A percentile compares a stretch with the other conserved stretches of the same genome.
phyloP scores from a whole-genome alignment of 2,329 filamentous ascomycete genomes.

The Trichoderma sp. region DNA sequence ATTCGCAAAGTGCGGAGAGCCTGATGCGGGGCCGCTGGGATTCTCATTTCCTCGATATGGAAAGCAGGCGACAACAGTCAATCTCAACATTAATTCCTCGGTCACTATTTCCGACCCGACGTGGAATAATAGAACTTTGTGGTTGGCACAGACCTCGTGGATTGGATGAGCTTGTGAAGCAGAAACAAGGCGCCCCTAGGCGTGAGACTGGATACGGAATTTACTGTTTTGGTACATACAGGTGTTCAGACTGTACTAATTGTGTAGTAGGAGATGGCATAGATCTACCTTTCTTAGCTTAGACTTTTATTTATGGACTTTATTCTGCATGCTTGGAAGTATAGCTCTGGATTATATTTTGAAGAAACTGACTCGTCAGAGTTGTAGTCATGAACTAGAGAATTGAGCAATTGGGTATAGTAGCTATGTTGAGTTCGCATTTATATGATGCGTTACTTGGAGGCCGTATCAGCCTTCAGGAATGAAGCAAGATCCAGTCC shows the following conservation, averaged over 20 bases:
- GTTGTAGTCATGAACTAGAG: no score
- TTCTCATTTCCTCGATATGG: not conserved
- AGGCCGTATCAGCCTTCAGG: no score
- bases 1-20: not conserved
- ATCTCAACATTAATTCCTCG: not conserved
- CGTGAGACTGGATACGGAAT: not conserved
- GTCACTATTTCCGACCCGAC: not conserved
- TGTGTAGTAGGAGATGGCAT: not conserved
- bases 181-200: not conserved
- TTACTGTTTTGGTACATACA: not conserved
- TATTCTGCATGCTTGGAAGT: not conserved
- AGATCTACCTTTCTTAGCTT: not conserved
- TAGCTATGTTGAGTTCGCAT: no score
- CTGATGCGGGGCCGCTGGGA: not conserved
- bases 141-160: not conserved
- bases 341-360: no score
- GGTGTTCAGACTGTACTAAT: not conserved
- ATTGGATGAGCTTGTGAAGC: not conserved
- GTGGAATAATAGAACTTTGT: not conserved
- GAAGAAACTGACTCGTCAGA: no score
- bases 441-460: no score
- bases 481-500: not conserved
- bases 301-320: not conserved
- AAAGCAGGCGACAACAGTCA: not conserved
- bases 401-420: no score